Evolutionary conservation across 305 asterid species (phyloP), one percentile per base, ranked within the genome.

Genomic region (Plantago rigida): DNA sequence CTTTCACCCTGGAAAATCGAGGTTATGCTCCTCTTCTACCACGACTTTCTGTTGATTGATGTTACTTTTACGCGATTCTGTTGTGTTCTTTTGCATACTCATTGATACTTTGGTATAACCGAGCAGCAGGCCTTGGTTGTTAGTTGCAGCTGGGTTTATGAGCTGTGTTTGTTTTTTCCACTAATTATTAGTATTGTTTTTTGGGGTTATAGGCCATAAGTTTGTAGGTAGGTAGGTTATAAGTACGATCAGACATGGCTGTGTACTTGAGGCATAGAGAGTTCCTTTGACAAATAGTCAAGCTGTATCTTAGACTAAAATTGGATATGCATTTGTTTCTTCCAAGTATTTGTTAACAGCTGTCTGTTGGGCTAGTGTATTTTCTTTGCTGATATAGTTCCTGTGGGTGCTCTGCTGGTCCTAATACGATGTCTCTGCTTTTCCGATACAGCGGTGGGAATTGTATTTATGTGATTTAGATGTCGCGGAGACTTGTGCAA

Each of bases 1-100:
- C n/a, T 89, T 83, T 72, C 79, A 77, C n/a, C 85, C 89, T 6
- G 95, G 87, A 26, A 86, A 86, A 68, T 69, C 76, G 47, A 79
- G 97, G 97, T 89, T 55, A 73, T 80, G 71, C 63, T 71, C 15
- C n/a, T 55, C n/a, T 45, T 54, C 46, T 51, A 19, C 3, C 17
- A 17, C 53, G 0, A 1, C n/a, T 60, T 59, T 34, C 6, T 34
- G 36, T 51, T 54, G 50, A 60, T 45, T 14, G 34, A 44, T 65
- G 13, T 31, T 15, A 13, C 2, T 24, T 41, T 11, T n/a, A 58
- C 3, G 24, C 9, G 13, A 49, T 61, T 48, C 11, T 60, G 0
- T 3, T 47, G 15, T 62, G 6, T 47, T 4, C 5, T 47, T 60
- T 13, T 56, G 26, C 12, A 9, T 17, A 17, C 19, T 22, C 2